These are phyloP conservation scores for Colletotrichum somersetense DNA, from an alignment of 2,329 filamentous ascomycete genomes.

Conservation along the genomic window DNA sequence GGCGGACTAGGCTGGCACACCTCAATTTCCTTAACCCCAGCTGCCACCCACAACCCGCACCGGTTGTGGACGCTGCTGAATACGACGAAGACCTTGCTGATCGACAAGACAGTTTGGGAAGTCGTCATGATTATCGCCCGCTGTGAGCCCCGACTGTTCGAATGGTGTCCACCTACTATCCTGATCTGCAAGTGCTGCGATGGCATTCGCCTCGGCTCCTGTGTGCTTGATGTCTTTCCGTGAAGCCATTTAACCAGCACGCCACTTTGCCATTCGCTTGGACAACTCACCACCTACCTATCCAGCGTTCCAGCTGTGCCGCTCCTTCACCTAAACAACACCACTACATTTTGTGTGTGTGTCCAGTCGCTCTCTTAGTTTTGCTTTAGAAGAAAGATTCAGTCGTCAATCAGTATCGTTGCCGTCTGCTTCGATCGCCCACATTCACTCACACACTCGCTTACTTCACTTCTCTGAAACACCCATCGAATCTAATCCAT, in stretches of 20 bases:
- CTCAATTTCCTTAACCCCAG: not conserved
- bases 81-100: not conserved
- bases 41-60: not conserved
- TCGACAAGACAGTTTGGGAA: not conserved
- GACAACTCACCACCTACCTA: not conserved
- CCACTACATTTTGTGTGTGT: not conserved
- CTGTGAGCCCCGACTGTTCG: not conserved
- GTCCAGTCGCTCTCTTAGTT: not conserved
- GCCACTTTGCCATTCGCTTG: not conserved
- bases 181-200: not conserved
- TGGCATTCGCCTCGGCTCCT: not conserved
- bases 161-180: not conserved
- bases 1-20: not conserved
- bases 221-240: not conserved
- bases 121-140: not conserved
- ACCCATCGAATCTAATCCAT: not conserved
- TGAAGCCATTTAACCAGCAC: not conserved
- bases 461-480: not conserved
- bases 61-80: not conserved
- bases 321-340: not conserved
- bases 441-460: not conserved
- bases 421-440: not conserved
- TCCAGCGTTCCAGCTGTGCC: not conserved
- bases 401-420: not conserved
- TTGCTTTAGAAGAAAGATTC: not conserved